phyloP scores from a whole-genome alignment of 305 asterid species.

The Fraxinus ornus region DNA sequence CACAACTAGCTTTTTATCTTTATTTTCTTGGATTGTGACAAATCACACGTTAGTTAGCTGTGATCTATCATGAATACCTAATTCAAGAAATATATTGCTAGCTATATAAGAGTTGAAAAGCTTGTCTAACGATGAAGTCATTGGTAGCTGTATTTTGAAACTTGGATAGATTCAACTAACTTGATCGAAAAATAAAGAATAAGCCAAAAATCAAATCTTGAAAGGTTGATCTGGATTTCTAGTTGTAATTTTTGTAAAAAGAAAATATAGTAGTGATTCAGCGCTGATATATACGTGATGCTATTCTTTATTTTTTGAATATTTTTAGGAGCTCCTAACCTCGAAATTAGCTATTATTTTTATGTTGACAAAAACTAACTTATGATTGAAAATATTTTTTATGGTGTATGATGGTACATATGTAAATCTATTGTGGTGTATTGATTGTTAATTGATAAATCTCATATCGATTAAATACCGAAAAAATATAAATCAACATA shows the following conservation, averaged over 20 bases:
- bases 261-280: not conserved
- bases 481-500: no score
- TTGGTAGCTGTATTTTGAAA: not conserved
- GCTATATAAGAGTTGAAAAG: not conserved
- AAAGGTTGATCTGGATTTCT: not conserved
- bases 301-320: no score
- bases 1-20: not conserved
- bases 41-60: not conserved
- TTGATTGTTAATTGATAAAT: no score
- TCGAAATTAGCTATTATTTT: no score
- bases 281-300: no score
- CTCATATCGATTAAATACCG: no score
- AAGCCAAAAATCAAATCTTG: not conserved
- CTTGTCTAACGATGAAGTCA: not conserved
- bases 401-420: no score
- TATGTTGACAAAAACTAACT: no score
- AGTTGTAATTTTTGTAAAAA: not conserved
- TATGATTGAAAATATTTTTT: no score
- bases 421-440: not conserved
- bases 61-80: not conserved
- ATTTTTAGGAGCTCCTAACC: no score
- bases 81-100: not conserved
- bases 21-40: not conserved
- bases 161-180: conserved; percentile 7
- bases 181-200: not conserved